phyloP scores from a whole-genome alignment of 805 yeast species.

The Candida verbasci region DNA sequence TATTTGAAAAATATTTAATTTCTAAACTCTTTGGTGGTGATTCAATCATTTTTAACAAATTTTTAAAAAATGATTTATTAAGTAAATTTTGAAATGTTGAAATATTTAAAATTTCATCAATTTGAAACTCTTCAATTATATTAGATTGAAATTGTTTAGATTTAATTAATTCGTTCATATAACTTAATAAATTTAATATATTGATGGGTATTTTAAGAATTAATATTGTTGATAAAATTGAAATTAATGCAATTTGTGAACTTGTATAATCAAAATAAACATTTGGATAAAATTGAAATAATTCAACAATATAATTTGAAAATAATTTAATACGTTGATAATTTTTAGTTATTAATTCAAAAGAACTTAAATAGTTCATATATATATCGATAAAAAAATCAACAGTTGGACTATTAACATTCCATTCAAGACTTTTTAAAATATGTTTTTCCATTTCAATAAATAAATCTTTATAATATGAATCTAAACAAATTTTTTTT shows the following conservation, averaged over 20 bases:
- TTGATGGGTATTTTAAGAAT: constrained; percentile 31
- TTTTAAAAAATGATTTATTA: constrained; percentile 12
- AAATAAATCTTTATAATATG: constrained; percentile 52
- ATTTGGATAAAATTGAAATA: constrained; percentile 58
- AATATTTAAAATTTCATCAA: constrained; percentile 16
- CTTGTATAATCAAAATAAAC: constrained; percentile 55
- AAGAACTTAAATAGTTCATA: constrained; percentile 38
- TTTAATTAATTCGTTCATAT: constrained; percentile 14
- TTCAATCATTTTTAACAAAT: constrained; percentile 31
- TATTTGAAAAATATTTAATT: constrained; percentile 39
- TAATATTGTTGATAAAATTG: constrained; percentile 25
- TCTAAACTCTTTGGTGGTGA: constrained; percentile 45
- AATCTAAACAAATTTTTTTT: constrained; percentile 53
- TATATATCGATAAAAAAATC: constrained; percentile 61
- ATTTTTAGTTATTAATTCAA: constrained; percentile 16
- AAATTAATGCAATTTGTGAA: constrained; percentile 46
- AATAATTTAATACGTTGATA: constrained; percentile 49
- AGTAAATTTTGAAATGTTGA: constrained; percentile 15
- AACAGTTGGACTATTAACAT: constrained; percentile 55
- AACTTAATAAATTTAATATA: constrained; percentile 16
- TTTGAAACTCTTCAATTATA: no score
- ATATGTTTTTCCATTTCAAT: constrained; percentile 68
- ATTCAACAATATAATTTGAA: constrained; percentile 60
- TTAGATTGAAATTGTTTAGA: constrained; percentile 15
- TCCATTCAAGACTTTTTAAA: constrained; percentile 61